Evolutionary conservation across 176 grass and related monocot species (phyloP), one percentile per base, ranked within the genome.

Genomic region (Themeda triandra): DNA sequence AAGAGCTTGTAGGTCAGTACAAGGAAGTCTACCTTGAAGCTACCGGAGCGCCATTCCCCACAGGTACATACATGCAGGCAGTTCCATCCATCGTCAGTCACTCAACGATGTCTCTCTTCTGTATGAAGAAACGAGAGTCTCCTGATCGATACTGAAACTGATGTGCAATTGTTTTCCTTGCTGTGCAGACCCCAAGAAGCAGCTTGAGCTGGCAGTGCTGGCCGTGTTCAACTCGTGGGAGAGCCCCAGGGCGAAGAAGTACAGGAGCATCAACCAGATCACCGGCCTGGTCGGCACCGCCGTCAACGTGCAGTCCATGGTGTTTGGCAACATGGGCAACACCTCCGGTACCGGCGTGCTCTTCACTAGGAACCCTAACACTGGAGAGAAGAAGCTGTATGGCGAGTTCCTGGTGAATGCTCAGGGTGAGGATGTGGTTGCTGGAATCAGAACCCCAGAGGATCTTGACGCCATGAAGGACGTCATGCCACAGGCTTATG

Each of bases 381-480:
- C 97, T 0, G 97, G 97, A 46, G 93, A 99, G 84, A 96, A 92
- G 82, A 99, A 96, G 88, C 92, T 99, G 75, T 99, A 99, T 23
- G 97, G 97, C 17, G 97, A 99, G 71, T 99, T 86, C 86, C 93
- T 99, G 63, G 10, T 99, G 4, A 99, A 99, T 79, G 97, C 97
- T 84, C 94, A 97, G 93, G 97, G 97, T 49, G 97, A 99, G 76
- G 97, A 99, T 87, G 97, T 99, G 75, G 97, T 99, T 53, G 93
- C 97, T 59, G 97, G 97, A 75, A 99, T 99, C 19, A 94, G 97
- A 83, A 99, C 97, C 45, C 97, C 97, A 1, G 87, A 94, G 58
- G 91, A 96, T 70, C 73, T 99, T 71, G 84, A 99, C 32, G 68
- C 86, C 44, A 99, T 99, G 97, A 94, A 80, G 66, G 86, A 88